Conservation (phyloP, 2,329 filamentous ascomycete species). For the Neonectria coccinea region DNA sequence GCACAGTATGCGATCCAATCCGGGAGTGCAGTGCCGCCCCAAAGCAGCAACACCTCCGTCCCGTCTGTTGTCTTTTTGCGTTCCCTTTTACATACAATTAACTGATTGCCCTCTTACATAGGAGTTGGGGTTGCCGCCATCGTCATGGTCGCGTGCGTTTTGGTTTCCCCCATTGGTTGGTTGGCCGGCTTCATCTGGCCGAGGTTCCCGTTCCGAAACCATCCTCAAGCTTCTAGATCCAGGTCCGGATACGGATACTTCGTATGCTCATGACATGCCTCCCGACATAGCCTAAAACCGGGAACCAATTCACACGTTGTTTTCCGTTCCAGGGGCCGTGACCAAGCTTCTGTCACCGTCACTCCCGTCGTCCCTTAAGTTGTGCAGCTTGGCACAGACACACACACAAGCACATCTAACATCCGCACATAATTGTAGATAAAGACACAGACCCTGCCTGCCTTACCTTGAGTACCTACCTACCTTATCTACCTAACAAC, state of each 20-base stretch:
- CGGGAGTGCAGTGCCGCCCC: constrained; percentile 33
- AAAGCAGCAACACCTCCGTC: constrained; percentile 23
- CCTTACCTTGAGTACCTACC: too few relatives aligned
- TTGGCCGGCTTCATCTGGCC: neutral
- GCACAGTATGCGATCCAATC: constrained; percentile 31
- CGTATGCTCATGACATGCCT: neutral
- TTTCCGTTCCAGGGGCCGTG: neutral
- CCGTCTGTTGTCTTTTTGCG: too few relatives aligned
- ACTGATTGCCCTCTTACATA: neutral
- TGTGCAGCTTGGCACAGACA: too few relatives aligned
- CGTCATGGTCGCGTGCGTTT: too few relatives aligned
- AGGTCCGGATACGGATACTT: neutral
- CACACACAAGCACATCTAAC: too few relatives aligned
- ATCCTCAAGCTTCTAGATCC: neutral
- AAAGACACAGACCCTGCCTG: neutral
- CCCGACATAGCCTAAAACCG: neutral
- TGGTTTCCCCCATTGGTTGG: neutral
- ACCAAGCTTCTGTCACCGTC: neutral
- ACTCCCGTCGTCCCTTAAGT: neutral
- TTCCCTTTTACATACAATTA: neutral
- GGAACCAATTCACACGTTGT: neutral
- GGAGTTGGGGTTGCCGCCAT: too few relatives aligned
- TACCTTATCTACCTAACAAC: too few relatives aligned
- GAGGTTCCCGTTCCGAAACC: neutral
- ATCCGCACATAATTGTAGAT: too few relatives aligned